These are phyloP conservation scores for Collybia sordida DNA, from an alignment of 768 basidiomycete genomes.

Conservation along the genomic window DNA sequence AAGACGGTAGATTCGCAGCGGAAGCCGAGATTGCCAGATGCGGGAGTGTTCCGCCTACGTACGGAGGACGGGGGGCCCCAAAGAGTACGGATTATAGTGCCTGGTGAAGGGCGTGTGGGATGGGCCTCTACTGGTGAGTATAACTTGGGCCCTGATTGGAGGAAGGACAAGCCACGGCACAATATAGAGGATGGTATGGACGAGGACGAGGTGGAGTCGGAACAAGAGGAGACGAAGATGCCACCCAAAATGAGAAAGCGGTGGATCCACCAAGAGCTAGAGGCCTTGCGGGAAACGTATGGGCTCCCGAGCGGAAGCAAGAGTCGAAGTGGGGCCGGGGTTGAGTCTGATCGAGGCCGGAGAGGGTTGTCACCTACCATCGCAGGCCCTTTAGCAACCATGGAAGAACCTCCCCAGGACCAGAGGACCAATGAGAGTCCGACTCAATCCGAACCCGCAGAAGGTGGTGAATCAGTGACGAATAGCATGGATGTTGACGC, in stretches of 20 bases:
- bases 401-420: no score
- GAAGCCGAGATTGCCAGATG: no score
- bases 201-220: slow-evolving; percentile 2
- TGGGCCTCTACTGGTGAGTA: background rate
- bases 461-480: background rate
- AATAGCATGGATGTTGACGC: slow-evolving; percentile 14
- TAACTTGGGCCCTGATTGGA: background rate
- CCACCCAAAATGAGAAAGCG: slow-evolving; percentile 67
- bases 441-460: no score
- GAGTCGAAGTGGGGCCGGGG: slow-evolving; percentile 1
- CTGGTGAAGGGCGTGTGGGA: no score
- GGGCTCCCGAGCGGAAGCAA: background rate
- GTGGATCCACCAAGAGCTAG: slow-evolving; percentile 34
- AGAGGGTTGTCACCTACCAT: no score
- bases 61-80: no score
- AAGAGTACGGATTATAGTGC: no score
- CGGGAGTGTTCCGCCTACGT: no score
- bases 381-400: no score
- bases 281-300: slow-evolving; percentile 20
- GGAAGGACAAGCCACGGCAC: no score
- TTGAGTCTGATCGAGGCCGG: background rate
- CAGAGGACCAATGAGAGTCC: no score
- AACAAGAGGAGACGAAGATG: slow-evolving; percentile 36
- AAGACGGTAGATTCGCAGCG: no score
- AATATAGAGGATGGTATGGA: slow-evolving; percentile 1